These are phyloP conservation scores for Heterobasidion annosum DNA, from an alignment of 1,284 basidiomycete species.

Conservation along the genomic window DNA sequence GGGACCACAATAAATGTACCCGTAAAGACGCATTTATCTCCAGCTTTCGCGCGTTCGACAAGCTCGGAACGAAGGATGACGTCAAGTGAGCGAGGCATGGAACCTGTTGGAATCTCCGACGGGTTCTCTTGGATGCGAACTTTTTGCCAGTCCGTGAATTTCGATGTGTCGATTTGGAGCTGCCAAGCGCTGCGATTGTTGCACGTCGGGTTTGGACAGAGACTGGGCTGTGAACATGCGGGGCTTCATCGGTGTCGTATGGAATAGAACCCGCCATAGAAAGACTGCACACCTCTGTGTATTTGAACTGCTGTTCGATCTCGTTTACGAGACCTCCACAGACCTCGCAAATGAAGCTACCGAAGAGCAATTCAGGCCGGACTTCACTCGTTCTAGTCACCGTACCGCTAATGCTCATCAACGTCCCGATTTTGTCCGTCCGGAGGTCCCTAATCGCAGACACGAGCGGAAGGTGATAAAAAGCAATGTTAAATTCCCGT, in stretches of 20 bases:
- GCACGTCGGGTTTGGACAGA: slow-evolving; percentile 92
- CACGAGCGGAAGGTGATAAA: slow-evolving; percentile 92
- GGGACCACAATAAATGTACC: slow-evolving; percentile 98
- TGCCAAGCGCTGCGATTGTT: slow-evolving; percentile 90
- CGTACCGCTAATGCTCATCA: slow-evolving; percentile 92
- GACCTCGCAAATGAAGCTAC: slow-evolving; percentile 88
- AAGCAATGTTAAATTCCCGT: slow-evolving; percentile 92
- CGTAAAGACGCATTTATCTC: slow-evolving; percentile 97
- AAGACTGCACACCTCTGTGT: slow-evolving; percentile 72
- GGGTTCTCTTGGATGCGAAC: slow-evolving; percentile 99
- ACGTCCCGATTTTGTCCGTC: slow-evolving; percentile 87
- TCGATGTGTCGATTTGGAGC: slow-evolving; percentile 92
- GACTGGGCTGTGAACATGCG: slow-evolving; percentile 54
- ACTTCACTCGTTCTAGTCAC: slow-evolving; percentile 98
- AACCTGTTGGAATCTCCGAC: slow-evolving; percentile 97
- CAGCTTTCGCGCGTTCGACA: slow-evolving; percentile 96
- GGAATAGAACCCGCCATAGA: not conserved
- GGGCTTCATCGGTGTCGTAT: not conserved
- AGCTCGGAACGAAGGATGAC: slow-evolving; percentile 93
- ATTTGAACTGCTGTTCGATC: slow-evolving; percentile 99
- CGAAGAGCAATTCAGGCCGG: slow-evolving; percentile 88
- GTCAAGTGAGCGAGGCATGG: slow-evolving; percentile 95
- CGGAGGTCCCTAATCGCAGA: slow-evolving; percentile 93
- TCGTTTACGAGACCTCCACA: slow-evolving; percentile 88
- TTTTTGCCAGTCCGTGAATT: slow-evolving; percentile 99